Base-by-base conservation (phyloP, 768 basidiomycete species). In the Brasilioporus rufonigricans region DNA sequence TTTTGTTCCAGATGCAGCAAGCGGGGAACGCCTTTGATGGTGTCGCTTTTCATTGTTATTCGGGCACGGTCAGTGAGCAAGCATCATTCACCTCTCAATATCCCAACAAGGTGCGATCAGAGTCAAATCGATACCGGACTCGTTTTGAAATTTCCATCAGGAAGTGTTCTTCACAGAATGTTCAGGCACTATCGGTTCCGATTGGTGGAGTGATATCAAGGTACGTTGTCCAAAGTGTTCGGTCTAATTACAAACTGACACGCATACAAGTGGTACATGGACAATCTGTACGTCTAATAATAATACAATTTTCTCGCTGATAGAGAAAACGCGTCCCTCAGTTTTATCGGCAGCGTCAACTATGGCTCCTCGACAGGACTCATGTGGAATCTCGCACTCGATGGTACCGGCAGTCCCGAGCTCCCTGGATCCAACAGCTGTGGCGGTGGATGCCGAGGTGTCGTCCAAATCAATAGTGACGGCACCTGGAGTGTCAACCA, bases 181-280 rank as follows among this genome's bases (percentile, higher is more conserved):
- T 62, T 69, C 81, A 1, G 87, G 89, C 7, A 82, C 77, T 0
- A 68, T 80, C 51, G 84, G 86, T 14, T 79, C 80, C 10, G 85
- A 89, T 64, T 91, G 87, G 88, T 91, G 89, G 89, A 74, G 72
- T 45, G 87, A 90, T 60, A 84, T 90, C 69, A 90, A 90, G 78
- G 87, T 83, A 56, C 6, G 69, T 48, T 29, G 10, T 46, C 18
- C 16, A 7, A 31, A 7, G 23, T 3, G 6, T 18, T 29, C 2
- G 5, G 9, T 31, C 5, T 31, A n/a, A 21, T 35, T 41, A 33
- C 16, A 31, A 36, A 40, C 49, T 70, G 38, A 70, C 48, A 14
- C 39, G 16, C 23, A 36, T 26, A 4, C 38, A 52, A 85, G 84
- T 87, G 85, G 85, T 83, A 85, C 57, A 81, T 86, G 78, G 77